Conservation (phyloP, 805 yeast genomes). For the Yamadazyma nakazawae region DNA sequence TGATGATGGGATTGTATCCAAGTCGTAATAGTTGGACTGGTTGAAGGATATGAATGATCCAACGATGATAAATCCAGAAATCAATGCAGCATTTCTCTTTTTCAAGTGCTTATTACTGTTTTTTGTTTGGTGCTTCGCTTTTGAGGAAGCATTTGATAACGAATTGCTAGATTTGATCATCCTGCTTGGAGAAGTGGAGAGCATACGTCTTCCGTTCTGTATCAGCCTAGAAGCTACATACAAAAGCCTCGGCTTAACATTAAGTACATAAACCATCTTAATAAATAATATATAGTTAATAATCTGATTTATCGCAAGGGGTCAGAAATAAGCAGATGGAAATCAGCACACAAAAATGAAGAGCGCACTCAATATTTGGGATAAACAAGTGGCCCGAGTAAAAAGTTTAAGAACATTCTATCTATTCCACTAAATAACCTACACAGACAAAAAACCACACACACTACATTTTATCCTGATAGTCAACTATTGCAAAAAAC, state of each 20-base stretch:
- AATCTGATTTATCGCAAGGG: conserved; percentile 1
- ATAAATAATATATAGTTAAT: background rate
- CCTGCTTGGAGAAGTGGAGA: conserved; percentile 14
- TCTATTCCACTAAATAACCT: conserved; percentile 1
- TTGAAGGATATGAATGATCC: conserved; percentile 41
- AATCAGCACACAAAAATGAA: background rate
- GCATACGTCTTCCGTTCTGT: conserved; percentile 12
- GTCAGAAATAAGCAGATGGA: background rate
- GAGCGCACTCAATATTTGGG: background rate
- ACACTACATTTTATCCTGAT: conserved; percentile 7
- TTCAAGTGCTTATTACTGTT: conserved; percentile 18
- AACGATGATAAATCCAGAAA: conserved; percentile 41
- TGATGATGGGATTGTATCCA: conserved; percentile 26
- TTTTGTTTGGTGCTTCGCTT: conserved; percentile 4
- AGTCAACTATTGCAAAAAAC: conserved; percentile 6
- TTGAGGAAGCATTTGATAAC: conserved; percentile 2
- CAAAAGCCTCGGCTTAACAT: conserved; percentile 20
- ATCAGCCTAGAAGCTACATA: conserved; percentile 18
- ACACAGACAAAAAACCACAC: background rate
- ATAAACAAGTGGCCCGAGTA: too few species aligned
- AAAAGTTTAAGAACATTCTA: background rate
- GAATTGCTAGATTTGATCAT: conserved; percentile 14
- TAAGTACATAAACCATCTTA: conserved; percentile 20
- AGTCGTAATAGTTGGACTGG: conserved; percentile 38
- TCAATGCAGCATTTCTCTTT: conserved; percentile 35